A percentile compares a stretch with the other conserved stretches of the same genome.
Conservation (phyloP, 495 filamentous ascomycete genomes). For the Talaromyces thailandensis region DNA sequence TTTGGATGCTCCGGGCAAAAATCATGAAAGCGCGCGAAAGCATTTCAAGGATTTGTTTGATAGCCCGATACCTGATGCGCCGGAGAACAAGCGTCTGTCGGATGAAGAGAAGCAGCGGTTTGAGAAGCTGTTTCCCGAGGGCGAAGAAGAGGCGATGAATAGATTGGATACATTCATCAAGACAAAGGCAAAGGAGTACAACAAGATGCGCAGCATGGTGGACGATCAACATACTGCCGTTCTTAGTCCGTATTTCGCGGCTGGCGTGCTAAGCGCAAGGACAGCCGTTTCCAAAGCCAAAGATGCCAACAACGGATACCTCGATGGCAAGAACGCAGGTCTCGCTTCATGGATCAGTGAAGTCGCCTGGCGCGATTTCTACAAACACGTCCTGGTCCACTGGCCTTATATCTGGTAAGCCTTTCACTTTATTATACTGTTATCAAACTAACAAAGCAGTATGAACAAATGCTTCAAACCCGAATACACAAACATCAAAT, state of each 20-base stretch:
- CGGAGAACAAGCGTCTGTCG: slow-evolving; percentile 54
- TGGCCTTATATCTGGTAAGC: slow-evolving; percentile 81
- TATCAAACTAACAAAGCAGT: slow-evolving; percentile 26
- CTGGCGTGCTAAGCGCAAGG: slow-evolving; percentile 68
- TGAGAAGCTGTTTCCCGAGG: slow-evolving; percentile 61
- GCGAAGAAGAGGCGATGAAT: slow-evolving; percentile 63
- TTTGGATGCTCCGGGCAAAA: slow-evolving; percentile 49
- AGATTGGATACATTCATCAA: slow-evolving; percentile 64
- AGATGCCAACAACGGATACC: slow-evolving; percentile 57
- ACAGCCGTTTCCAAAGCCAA: slow-evolving; percentile 62
- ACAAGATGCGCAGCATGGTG: slow-evolving; percentile 52
- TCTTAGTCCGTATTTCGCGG: slow-evolving; percentile 71
- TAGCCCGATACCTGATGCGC: slow-evolving; percentile 49
- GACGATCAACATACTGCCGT: slow-evolving; percentile 54
- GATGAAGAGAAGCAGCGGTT: slow-evolving; percentile 50
- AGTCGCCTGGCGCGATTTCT: slow-evolving; percentile 89
- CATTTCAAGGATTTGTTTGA: slow-evolving; percentile 54
- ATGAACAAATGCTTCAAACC: slow-evolving; percentile 95
- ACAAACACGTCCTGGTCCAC: slow-evolving; percentile 75
- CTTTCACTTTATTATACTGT: neutral
- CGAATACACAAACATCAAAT: slow-evolving; percentile 72
- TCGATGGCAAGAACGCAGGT: slow-evolving; percentile 61
- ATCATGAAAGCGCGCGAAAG: slow-evolving; percentile 45
- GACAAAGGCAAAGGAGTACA: slow-evolving; percentile 53
- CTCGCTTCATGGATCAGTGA: slow-evolving; percentile 77